Evolutionary conservation across 805 yeast genomes (phyloP), one percentile per base, ranked within the genome.

Genomic region (Ogataea siamensis): DNA sequence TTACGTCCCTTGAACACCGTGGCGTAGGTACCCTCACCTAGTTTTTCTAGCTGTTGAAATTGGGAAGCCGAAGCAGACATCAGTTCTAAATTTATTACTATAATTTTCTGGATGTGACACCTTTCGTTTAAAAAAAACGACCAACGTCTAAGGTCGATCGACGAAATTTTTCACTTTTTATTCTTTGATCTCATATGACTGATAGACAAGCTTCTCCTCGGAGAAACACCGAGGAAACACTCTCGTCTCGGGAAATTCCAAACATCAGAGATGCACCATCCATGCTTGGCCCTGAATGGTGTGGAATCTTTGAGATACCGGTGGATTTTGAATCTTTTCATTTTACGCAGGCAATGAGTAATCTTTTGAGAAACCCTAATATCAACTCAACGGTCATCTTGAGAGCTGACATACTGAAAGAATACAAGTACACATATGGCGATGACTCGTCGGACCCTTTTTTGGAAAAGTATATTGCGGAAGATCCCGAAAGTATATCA

Each of bases 1-100:
- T 86, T 93, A 57, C 87, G 77, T 27, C 85, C 99, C 56, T 91
- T 93, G 68, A 91, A 93, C 22, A 93, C 99, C n/a, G 96, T 94
- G 53, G 99, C 99, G 65, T 93, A 93, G 1, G 99, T 87, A 33
- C 96, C 96, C 65, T 87, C 96, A 27, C 96, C 96, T 25, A 87
- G 73, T 67, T 87, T 87, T 60, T 87, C 96, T 39, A 86, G 74
- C 61, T 64, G 69, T 39, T 64, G 69, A 43, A 64, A 64, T 53
- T 67, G 73, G 5, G 71, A 66, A 17, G 70, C 54, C 6, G 66
- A 54, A 22, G 58, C 58, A 12, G 65, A 58, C 64, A 58, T 59
- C 4, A 19, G 13, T 11, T 28, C 28, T 20, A 28, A 26, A 28
- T 2, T 25, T 16, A 25, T 25, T n/a, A 17, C 16, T 7, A 13